phyloP scores from a whole-genome alignment of 768 basidiomycete genomes.

The Amanita molliuscula region DNA sequence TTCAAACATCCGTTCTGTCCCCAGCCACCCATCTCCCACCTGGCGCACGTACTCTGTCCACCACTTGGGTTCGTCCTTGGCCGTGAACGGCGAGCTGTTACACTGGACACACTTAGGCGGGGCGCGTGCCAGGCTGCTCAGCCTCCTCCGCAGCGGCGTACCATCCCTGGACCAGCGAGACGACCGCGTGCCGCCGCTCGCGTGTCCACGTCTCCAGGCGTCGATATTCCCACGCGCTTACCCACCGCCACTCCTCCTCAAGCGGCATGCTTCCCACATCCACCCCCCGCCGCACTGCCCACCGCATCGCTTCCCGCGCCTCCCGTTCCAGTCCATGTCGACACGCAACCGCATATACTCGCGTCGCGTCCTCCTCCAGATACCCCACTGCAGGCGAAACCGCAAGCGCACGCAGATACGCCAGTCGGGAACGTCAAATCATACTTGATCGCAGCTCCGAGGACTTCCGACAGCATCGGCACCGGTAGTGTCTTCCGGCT shows the following conservation, averaged over 20 bases:
- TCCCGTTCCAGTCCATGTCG: conserved; percentile 57
- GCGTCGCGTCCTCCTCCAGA: conserved; percentile 35
- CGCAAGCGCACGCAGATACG: conserved; percentile 40
- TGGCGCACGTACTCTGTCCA: conserved; percentile 51
- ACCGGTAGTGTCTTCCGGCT: conserved; percentile 33
- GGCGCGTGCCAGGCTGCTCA: background rate
- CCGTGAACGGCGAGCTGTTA: conserved; percentile 36
- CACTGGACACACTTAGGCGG: conserved; percentile 57
- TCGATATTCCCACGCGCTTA: conserved; percentile 61
- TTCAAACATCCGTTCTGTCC: conserved; percentile 34
- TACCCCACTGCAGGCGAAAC: conserved; percentile 32
- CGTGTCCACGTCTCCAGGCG: conserved; percentile 53
- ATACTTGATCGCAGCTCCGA: conserved; percentile 54
- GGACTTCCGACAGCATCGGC: conserved; percentile 27
- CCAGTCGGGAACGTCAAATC: conserved; percentile 39
- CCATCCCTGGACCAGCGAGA: conserved; percentile 19
- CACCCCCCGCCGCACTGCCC: conserved; percentile 35
- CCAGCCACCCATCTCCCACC: conserved; percentile 41
- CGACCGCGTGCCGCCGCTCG: conserved; percentile 38
- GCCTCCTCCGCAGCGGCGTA: background rate
- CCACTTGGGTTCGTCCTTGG: conserved; percentile 52
- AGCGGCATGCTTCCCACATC: conserved; percentile 48
- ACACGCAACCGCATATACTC: conserved; percentile 64
- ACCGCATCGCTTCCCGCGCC: conserved; percentile 45
- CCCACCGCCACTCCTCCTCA: conserved; percentile 52